phyloP scores from a whole-genome alignment of 73 alveolate species.

The Tetrahymena elliotti region DNA sequence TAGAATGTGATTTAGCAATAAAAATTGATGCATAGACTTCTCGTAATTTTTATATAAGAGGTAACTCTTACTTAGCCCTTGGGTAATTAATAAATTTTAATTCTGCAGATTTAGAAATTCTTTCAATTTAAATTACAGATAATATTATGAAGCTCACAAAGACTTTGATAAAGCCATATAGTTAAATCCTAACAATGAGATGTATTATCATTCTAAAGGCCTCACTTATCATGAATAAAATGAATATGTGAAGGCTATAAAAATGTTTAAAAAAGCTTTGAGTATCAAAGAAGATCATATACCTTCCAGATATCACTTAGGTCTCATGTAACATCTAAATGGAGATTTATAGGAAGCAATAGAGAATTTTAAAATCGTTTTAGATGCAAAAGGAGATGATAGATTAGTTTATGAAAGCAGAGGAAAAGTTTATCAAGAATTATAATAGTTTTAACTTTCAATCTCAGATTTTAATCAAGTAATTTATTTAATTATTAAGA shows the following conservation, averaged over 20 bases:
- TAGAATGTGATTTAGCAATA: conserved; percentile 73
- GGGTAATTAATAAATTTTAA: conserved; percentile 8
- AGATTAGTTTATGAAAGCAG: conserved; percentile 58
- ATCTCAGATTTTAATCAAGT: conserved; percentile 58
- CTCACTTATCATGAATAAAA: conserved; percentile 67
- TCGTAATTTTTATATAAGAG: conserved; percentile 62
- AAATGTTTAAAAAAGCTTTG: conserved; percentile 71
- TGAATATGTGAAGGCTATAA: conserved; percentile 61
- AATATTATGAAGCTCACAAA: conserved; percentile 54
- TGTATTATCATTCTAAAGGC: conserved; percentile 79
- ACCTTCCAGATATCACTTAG: conserved; percentile 66
- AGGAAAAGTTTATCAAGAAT: conserved; percentile 70
- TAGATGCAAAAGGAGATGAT: conserved; percentile 50
- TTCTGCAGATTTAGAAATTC: not conserved
- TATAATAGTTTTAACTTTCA: conserved; percentile 70
- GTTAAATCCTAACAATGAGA: conserved; percentile 57
- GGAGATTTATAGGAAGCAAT: conserved; percentile 63
- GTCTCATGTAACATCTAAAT: conserved; percentile 60
- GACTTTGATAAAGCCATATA: conserved; percentile 73
- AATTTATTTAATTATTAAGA: not conserved
- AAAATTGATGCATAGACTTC: conserved; percentile 61
- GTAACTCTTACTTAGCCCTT: conserved; percentile 65
- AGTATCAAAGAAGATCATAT: conserved; percentile 43
- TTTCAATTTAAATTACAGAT: not conserved
- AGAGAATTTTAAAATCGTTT: conserved; percentile 55